Percentiles rank a stretch among this genome's conserved stretches.
Conservation (phyloP, 1,139 yeast genomes). For the Blastobotrys ciferrii region DNA sequence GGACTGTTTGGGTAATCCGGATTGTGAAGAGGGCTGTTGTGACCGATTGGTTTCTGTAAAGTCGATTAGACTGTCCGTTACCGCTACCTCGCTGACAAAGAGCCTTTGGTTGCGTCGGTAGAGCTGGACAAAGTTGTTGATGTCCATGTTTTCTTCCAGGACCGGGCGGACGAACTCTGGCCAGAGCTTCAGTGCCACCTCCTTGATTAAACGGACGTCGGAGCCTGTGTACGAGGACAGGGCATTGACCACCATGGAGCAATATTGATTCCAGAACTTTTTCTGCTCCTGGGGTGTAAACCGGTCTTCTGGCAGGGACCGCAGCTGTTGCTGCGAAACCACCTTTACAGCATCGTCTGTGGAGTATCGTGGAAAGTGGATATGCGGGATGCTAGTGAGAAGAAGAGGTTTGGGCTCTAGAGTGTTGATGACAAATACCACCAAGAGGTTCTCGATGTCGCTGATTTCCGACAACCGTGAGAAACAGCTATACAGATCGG, state of each 20-base stretch:
- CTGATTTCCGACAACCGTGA: conserved; percentile 47
- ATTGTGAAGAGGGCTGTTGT: not conserved
- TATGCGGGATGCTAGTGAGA: conserved; percentile 50
- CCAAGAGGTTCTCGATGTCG: conserved; percentile 30
- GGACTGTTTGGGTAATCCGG: conserved; percentile 50
- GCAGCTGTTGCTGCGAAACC: conserved; percentile 6
- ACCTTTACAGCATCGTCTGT: conserved; percentile 44
- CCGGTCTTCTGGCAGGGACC: conserved; percentile 22
- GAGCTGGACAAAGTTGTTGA: conserved; percentile 47
- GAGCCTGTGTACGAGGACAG: conserved; percentile 55
- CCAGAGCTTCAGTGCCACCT: conserved; percentile 51
- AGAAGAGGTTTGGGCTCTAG: conserved; percentile 48
- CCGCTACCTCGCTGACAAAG: conserved; percentile 44
- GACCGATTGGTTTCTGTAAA: conserved; percentile 7
- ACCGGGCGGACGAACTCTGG: conserved; percentile 48
- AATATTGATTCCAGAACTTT: conserved; percentile 50
- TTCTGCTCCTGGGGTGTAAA: conserved; percentile 31
- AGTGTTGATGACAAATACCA: conserved; percentile 39
- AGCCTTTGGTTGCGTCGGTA: conserved; percentile 46
- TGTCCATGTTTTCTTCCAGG: conserved; percentile 34
- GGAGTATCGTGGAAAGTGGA: conserved; percentile 49
- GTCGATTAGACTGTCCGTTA: conserved; percentile 31
- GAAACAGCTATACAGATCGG: conserved; percentile 48
- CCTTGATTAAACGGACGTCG: conserved; percentile 45
- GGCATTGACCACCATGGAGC: conserved; percentile 52